phyloP scores from a whole-genome alignment of 257 asterid genomes.

The Leonotis leonurus region DNA sequence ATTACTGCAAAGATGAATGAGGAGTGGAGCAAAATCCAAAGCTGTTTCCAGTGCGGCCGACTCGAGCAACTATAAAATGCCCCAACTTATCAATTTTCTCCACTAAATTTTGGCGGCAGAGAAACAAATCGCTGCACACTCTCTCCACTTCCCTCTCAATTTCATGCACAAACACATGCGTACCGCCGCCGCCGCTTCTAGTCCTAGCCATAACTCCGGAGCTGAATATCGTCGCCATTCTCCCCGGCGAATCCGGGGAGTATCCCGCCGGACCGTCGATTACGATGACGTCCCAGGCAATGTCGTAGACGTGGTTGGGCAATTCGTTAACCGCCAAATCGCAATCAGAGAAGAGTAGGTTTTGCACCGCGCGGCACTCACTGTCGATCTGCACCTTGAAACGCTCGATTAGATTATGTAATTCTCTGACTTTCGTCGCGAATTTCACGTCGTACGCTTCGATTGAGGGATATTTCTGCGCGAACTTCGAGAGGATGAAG shows the following conservation, averaged over 20 bases:
- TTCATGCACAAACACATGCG: slow-evolving; percentile 73
- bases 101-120: slow-evolving; percentile 57
- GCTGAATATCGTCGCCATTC: slow-evolving; percentile 61
- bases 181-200: slow-evolving; percentile 35
- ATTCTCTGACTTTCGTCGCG: slow-evolving; percentile 53
- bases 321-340: slow-evolving; percentile 60
- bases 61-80: slow-evolving; percentile 50
- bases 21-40: slow-evolving; percentile 36
- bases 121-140: slow-evolving; percentile 48
- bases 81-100: slow-evolving; percentile 36
- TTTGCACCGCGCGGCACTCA: slow-evolving; percentile 68
- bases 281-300: slow-evolving; percentile 68
- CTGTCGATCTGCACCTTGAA: slow-evolving; percentile 25
- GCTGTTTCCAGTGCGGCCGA: slow-evolving; percentile 15
- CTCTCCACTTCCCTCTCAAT: slow-evolving; percentile 54
- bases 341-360: slow-evolving; percentile 76
- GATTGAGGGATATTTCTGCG: slow-evolving; percentile 39
- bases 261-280: slow-evolving; percentile 74
- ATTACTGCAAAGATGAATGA: neutral
- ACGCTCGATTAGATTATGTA: slow-evolving; percentile 37
- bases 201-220: slow-evolving; percentile 77
- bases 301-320: slow-evolving; percentile 76
- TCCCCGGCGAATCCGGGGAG: slow-evolving; percentile 45
- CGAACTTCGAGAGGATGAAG: slow-evolving; percentile 36
- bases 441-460: slow-evolving; percentile 75